Evolutionary conservation across 495 filamentous ascomycete genomes (phyloP).

Genomic region (Aspergillus indologenus): DNA sequence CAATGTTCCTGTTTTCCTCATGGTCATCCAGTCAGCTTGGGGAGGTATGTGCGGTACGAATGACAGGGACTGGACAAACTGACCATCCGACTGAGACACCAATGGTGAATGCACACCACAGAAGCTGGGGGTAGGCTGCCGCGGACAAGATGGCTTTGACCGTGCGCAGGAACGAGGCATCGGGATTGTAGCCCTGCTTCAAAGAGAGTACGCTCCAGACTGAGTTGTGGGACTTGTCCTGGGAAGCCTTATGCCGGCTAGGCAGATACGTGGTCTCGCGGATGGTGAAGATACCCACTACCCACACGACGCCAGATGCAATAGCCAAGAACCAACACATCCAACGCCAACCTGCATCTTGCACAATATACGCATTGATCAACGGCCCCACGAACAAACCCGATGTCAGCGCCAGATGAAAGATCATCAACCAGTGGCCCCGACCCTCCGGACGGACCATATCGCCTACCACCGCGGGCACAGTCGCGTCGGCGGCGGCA

Average conservation of each 20-base stretch:
- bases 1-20: constrained; percentile 30
- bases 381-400: constrained; percentile 33
- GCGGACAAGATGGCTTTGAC: constrained; percentile 24
- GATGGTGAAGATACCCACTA: constrained; percentile 27
- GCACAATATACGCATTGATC: constrained; percentile 33
- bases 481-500: constrained; percentile 32
- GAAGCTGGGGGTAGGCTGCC: constrained; percentile 28
- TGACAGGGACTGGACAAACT: too few relatives aligned
- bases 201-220: constrained; percentile 27
- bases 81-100: constrained; percentile 33
- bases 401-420: constrained; percentile 30
- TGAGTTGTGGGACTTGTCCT: constrained; percentile 7
- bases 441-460: constrained; percentile 32
- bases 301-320: constrained; percentile 17
- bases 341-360: constrained; percentile 32
- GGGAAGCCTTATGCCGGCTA: constrained; percentile 2
- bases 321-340: constrained; percentile 33
- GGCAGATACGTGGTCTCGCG: constrained; percentile 28
- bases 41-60: too few relatives aligned
- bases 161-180: constrained; percentile 27
- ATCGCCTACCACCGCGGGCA: constrained; percentile 30
- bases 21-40: background rate
- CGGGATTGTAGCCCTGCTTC: constrained; percentile 22
- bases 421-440: constrained; percentile 36
- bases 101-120: constrained; percentile 31